Conservation (phyloP, 139 green algal species). For the Chlorella vulgaris region DNA sequence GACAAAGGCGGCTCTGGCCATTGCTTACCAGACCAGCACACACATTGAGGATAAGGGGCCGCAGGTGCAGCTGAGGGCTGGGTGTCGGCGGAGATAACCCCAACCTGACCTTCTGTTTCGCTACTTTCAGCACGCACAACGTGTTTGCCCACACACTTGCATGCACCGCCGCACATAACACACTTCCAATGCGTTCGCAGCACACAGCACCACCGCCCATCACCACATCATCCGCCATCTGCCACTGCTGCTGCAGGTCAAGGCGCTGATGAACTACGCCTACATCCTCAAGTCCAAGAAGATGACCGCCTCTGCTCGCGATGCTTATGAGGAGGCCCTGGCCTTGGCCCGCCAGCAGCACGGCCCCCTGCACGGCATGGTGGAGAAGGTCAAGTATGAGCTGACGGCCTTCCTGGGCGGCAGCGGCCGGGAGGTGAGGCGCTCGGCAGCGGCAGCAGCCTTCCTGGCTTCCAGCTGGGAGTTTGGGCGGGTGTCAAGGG, state of each 20-base stretch:
- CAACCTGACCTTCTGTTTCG: background rate
- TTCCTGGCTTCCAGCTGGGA: background rate
- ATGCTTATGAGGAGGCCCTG: conserved; percentile 28
- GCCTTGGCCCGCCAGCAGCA: conserved; percentile 31
- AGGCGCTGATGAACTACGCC: conserved; percentile 37
- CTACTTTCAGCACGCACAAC: background rate
- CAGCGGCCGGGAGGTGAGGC: conserved; percentile 22
- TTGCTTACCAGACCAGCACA: conserved; percentile 26
- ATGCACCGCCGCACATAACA: no score
- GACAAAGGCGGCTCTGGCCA: conserved; percentile 40
- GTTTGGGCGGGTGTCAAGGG: no score
- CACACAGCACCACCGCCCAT: no score
- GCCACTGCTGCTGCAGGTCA: conserved; percentile 22
- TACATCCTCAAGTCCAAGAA: conserved; percentile 34
- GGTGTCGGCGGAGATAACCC: background rate
- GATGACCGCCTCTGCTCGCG: conserved; percentile 13
- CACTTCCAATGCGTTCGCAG: no score
- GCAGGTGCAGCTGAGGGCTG: background rate
- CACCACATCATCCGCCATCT: no score
- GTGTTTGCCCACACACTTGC: background rate
- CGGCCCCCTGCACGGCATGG: conserved; percentile 17
- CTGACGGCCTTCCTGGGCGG: conserved; percentile 32
- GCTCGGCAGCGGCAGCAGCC: background rate
- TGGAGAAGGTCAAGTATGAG: conserved; percentile 50
- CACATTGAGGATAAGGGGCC: conserved; percentile 27